Evolutionary conservation across 225 moss, liverwort and hornwort genomes (phyloP).

Genomic region (Neckera pumila): DNA sequence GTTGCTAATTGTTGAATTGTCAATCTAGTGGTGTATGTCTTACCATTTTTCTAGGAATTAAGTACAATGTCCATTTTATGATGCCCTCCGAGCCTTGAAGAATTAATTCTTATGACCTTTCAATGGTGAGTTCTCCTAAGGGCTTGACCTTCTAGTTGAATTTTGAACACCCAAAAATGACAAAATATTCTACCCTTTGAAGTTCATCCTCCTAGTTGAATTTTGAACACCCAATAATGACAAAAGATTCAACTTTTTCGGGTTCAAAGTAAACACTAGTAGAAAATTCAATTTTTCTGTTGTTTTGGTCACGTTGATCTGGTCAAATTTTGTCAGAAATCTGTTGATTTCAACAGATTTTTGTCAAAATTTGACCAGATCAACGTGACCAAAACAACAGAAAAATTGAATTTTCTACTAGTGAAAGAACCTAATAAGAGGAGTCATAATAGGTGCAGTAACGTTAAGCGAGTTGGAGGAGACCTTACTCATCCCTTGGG

Average conservation of each 20-base stretch:
- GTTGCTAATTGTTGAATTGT: not conserved
- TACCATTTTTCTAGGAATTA: not conserved
- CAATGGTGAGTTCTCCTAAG: not conserved
- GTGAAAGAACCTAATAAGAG: fast-evolving
- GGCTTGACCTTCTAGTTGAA: not conserved
- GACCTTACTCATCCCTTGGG: fast-evolving
- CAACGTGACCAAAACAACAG: too few species aligned
- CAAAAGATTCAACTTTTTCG: not conserved
- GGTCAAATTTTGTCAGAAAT: too few species aligned
- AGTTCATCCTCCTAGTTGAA: not conserved
- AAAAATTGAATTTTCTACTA: too few species aligned
- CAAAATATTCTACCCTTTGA: not conserved
- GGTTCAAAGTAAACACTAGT: not conserved
- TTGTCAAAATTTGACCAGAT: too few species aligned
- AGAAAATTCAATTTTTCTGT: too few species aligned
- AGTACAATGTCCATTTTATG: not conserved
- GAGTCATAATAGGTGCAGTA: fast-evolving
- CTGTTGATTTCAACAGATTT: too few species aligned
- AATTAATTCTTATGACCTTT: not conserved
- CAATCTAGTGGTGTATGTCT: not conserved
- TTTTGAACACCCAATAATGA: not conserved
- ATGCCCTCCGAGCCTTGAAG: not conserved
- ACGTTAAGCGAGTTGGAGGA: fast-evolving
- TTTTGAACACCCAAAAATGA: not conserved
- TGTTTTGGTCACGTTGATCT: too few species aligned